Evolutionary conservation across 2,329 filamentous ascomycete genomes (phyloP).

Genomic region (Sclerotinia nivalis): DNA sequence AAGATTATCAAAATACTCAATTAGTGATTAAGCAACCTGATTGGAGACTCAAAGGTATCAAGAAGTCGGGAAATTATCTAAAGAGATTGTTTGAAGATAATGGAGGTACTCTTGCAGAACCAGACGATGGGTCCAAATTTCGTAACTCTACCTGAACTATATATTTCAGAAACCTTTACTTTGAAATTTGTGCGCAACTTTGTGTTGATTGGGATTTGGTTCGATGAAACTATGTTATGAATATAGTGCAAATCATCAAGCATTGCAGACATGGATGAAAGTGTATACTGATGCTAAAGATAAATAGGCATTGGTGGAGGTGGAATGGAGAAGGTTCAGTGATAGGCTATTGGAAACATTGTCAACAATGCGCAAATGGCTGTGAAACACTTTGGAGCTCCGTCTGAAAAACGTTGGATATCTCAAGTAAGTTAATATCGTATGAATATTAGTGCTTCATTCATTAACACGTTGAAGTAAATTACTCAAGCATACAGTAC

Average conservation of each 20-base stretch:
- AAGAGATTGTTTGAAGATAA: conserved; percentile 21
- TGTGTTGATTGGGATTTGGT: conserved; percentile 17
- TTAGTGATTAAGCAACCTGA: background rate
- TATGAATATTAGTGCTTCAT: background rate
- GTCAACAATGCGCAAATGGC: background rate
- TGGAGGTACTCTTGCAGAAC: background rate
- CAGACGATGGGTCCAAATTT: background rate
- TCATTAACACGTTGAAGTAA: background rate
- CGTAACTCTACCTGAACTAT: background rate
- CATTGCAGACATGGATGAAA: background rate
- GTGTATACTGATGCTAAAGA: background rate
- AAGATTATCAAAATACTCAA: conserved; percentile 19
- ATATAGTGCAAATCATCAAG: background rate
- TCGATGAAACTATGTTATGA: background rate
- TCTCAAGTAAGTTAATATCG: background rate
- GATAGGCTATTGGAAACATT: background rate
- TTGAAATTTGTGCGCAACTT: conserved; percentile 5
- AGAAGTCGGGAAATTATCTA: conserved; percentile 10
- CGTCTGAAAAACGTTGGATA: background rate
- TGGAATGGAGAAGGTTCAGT: background rate
- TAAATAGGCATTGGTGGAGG: background rate
- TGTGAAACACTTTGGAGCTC: no score
- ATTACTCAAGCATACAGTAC: background rate
- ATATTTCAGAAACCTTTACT: background rate
- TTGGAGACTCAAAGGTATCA: conserved; percentile 13